phyloP scores from a whole-genome alignment of 2,329 filamentous ascomycete genomes.

The Venturia asperata region DNA sequence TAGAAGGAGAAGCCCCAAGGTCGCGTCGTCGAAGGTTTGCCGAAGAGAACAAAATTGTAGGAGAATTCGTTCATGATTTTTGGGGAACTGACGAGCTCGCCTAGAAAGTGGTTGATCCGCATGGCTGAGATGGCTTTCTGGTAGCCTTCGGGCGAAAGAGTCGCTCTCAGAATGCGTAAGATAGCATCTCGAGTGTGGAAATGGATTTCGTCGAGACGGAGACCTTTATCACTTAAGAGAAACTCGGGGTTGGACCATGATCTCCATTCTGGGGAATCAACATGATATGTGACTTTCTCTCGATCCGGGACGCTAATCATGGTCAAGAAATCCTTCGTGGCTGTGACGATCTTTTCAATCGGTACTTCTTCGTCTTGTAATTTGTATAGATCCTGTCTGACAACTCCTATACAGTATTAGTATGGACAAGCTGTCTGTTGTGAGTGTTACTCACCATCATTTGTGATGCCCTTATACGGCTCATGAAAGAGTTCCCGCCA shows the following conservation, averaged over 20 bases:
- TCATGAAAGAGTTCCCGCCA: slow-evolving; percentile 43
- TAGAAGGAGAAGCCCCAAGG: slow-evolving; percentile 72
- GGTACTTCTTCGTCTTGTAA: slow-evolving; percentile 58
- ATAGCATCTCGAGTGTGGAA: slow-evolving; percentile 36
- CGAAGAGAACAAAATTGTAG: slow-evolving; percentile 70
- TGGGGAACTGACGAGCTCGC: slow-evolving; percentile 55
- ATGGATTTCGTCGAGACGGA: slow-evolving; percentile 59
- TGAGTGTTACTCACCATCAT: slow-evolving; percentile 46
- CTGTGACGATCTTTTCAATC: slow-evolving; percentile 49
- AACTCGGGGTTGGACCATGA: slow-evolving; percentile 69
- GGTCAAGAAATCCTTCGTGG: slow-evolving; percentile 42
- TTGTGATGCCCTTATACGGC: slow-evolving; percentile 65
- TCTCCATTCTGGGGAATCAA: slow-evolving; percentile 66
- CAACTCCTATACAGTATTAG: slow-evolving; percentile 35
- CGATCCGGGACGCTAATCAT: slow-evolving; percentile 45
- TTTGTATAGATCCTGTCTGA: slow-evolving; percentile 49
- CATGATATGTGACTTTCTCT: slow-evolving; percentile 48
- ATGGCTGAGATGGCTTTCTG: slow-evolving; percentile 61
- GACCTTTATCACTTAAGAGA: slow-evolving; percentile 58
- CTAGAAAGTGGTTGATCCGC: slow-evolving; percentile 69
- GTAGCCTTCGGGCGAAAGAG: slow-evolving; percentile 64
- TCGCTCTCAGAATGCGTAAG: slow-evolving; percentile 49
- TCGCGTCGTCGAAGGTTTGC: slow-evolving; percentile 46
- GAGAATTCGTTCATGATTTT: slow-evolving; percentile 65
- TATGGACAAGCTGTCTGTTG: not conserved